Evolutionary conservation across 2,329 filamentous ascomycete genomes (phyloP), one percentile per base, ranked within the genome.

Genomic region (Sclerotinia borealis): DNA sequence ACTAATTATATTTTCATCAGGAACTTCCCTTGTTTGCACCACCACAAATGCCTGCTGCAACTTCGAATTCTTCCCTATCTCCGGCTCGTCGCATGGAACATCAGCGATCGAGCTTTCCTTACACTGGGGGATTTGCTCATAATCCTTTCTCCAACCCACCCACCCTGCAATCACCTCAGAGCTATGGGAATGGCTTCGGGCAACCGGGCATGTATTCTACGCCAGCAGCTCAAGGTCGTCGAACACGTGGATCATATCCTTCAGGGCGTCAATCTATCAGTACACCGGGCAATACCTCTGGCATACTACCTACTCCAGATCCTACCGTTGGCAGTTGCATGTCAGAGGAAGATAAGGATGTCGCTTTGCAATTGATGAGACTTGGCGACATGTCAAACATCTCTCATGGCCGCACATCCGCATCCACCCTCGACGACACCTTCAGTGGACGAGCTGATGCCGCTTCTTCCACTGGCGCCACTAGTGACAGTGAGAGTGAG

Each of bases 251-350:
- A 62, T 81, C 80, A 64, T 84, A 84, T 68, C 79, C 82, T 41
- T 29, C 50, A 1, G 77, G 75, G 43, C 72, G 75, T 58, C 73
- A 74, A 47, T 78, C 77, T 54, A 74, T 74, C 66, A 77, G 76
- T 66, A 77, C 76, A 47, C 75, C 78, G 68, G 77, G 79, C 67
- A 75, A 78, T 55, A 77, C 74, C 56, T 75, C 80, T 67, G 86
- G 87, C 61, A 85, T 96, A 69, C 80, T 97, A 67, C 93, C 93
- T 25, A 99, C 95, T 2, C 95, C 95, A 31, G 95, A 98, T 72
- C 93, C 93, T n/a, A 99, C 95, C 15, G 90, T 98, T 70, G 91
- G 91, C 61, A 98, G 93, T 77, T 96, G 92, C 76, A 93, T 99
- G 76, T 98, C 93, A 17, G 95, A 99, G 75, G 95, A 99, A 77